Evolutionary conservation across 164 flowering plant species (phyloP).

Genomic region (Dillenia suffruticosa): DNA sequence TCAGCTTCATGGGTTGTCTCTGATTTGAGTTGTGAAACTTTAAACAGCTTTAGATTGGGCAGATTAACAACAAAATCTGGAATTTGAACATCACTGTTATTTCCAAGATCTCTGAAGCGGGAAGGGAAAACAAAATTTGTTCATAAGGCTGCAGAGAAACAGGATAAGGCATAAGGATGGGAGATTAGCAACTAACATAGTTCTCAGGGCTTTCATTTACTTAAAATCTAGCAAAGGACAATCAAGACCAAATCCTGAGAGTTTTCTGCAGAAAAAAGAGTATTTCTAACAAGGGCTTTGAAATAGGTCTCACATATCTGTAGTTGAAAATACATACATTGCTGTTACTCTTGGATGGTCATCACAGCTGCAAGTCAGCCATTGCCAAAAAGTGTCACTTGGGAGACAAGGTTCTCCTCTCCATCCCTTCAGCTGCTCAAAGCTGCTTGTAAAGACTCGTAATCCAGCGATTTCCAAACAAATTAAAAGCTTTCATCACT

Average conservation of each 20-base stretch:
- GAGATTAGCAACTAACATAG: background rate
- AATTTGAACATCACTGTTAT: background rate
- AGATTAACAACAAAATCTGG: background rate
- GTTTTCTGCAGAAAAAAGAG: background rate
- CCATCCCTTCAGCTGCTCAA: constrained; percentile 9
- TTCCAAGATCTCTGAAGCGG: background rate
- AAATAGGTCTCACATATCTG: background rate
- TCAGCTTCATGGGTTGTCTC: no score
- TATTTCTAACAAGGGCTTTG: background rate
- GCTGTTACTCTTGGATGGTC: constrained; percentile 7
- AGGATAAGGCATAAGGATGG: background rate
- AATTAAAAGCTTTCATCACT: background rate
- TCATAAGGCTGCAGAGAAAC: background rate
- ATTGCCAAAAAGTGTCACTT: constrained; percentile 7
- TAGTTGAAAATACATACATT: background rate
- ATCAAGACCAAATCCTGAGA: constrained; percentile 3
- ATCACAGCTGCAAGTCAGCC: background rate
- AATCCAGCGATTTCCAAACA: constrained; percentile 4
- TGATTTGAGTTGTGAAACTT: background rate
- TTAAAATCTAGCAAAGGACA: constrained; percentile 7
- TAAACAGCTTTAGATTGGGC: background rate
- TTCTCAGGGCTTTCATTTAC: constrained; percentile 1
- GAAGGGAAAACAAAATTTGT: background rate
- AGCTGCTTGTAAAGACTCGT: background rate
- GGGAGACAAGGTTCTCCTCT: constrained; percentile 14